Base-by-base conservation (phyloP, 2,329 filamentous ascomycete genomes). In the Colletotrichum euphorbiae region DNA sequence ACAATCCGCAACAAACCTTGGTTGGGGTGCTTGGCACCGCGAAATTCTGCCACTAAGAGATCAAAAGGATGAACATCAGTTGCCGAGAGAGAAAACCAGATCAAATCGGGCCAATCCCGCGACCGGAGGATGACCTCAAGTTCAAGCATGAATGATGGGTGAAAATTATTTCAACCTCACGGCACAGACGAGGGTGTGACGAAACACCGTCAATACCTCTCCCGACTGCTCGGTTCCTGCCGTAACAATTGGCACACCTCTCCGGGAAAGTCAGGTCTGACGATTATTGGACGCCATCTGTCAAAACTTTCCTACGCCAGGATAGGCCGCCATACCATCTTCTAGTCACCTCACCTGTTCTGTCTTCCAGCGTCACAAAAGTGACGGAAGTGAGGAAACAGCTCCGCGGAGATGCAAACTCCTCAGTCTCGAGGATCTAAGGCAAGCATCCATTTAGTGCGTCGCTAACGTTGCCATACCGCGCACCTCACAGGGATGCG, bases 391-490 rank as follows among this genome's bases (percentile, higher is more conserved):
- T 21, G 28, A 17, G n/a, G 56, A 58, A 54, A 46, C 40, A 12
- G 19, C 21, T 43, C 66, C 66, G 66, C 66, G 66, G 66, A 68
- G 54, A 68, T 65, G 54, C 54, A 65, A 68, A 38, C 55, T 65
- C 42, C 60, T 28, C 13, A 28, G 28, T 54, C 46, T 66, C 66
- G 17, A 68, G 66, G 61, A 68, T 68, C 66, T 55, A 54, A 65
- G 48, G 66, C 61, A 66, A 48, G 61, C 61, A 68, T 68, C 48
- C 52, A 19, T 65, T 28, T 66, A 68, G 61, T 59, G 61, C 31
- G n/a, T 65, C 66, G 66, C 61, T 60, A 68, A 59, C 13, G 54
- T 66, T 59, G 42, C 66, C 42, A 28, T 60, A 60, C 61, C 65
- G 61, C 28, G 54, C 61, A 68, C 11, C 42, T 55, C 54, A 61